These are phyloP conservation scores for Globisporangium nodosum DNA, from an alignment of 352 stramenopile genomes.

Conservation along the genomic window DNA sequence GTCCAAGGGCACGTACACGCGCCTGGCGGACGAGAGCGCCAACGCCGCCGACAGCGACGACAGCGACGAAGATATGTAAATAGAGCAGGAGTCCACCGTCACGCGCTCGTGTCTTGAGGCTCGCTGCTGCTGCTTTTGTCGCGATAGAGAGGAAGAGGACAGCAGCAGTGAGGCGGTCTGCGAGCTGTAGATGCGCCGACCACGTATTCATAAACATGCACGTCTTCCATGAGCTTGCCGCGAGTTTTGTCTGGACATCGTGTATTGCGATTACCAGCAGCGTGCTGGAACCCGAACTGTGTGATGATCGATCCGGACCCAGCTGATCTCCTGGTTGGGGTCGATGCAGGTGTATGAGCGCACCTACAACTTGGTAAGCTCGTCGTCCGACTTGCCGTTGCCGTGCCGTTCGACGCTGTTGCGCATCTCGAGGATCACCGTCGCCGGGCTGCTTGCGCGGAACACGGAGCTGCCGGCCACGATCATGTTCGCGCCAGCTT, in stretches of 20 bases:
- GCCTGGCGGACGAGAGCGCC: constrained; percentile 40
- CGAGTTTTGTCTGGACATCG: not conserved
- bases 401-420: constrained; percentile 76
- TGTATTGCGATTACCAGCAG: not conserved
- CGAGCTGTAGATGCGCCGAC: not conserved
- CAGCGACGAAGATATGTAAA: constrained; percentile 27
- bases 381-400: constrained; percentile 65
- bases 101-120: not conserved
- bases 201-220: not conserved
- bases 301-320: too few relatives aligned
- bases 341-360: not conserved
- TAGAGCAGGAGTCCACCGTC: constrained; percentile 9
- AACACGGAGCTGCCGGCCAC: constrained; percentile 95
- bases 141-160: not conserved
- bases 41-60: constrained; percentile 29
- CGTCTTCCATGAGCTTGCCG: not conserved
- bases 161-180: not conserved
- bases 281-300: not conserved
- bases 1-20: constrained; percentile 73
- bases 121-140: not conserved
- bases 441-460: constrained; percentile 57
- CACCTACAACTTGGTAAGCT: constrained; percentile 48
- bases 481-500: constrained; percentile 96
- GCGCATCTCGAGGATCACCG: constrained; percentile 76
- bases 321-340: not conserved